Evolutionary conservation across 371 early-diverging fungal genomes (phyloP), one percentile per base, ranked within the genome.

Genomic region (Mucor piriformis): DNA sequence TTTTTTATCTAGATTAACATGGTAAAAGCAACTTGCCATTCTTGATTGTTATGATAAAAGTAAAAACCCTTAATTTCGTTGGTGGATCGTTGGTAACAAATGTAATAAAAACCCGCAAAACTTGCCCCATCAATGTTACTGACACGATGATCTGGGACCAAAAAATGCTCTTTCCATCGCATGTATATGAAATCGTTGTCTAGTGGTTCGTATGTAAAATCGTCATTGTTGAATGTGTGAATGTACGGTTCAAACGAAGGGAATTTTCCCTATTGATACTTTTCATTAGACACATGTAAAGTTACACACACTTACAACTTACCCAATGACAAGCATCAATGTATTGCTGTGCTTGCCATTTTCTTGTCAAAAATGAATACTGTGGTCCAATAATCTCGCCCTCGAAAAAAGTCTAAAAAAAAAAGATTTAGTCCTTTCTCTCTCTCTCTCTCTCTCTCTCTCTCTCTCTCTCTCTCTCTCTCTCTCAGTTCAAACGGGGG

Each of bases 81-180:
- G 12, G 89, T 88, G 6, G 83, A 84, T 52, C 89, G 85, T 65
- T 92, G 87, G 65, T 89, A 95, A 61, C 89, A 90, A 54, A 96
- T 93, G 61, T 96, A 97, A 73, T 97, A 97, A 68, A 96, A 97
- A 5, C 97, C 97, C 11, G 91, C 95, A 81, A 92, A 97, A 64
- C 90, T 90, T 6, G 97, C 97, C 11, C 98, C 98, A 51, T 85
- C 73, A 59, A 97, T 91, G 21, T 78, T 83, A 59, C 78, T 86
- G 40, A 96, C 89, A 54, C 82, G 83, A 77, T 96, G 95, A 79
- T 97, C 95, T 27, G 98, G 97, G 3, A 96, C 94, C 42, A 97
- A 72, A 71, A 96, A 97, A 57, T 90, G 91, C 71, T 97, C 98
- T 83, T 95, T 97, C 96, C 96, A 96, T 32, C 97, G 86, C 97